A percentile compares a stretch with the other conserved stretches of the same genome.
Conservation (phyloP, 1,139 yeast genomes). For the Yamadazyma spencermartinsiae region DNA sequence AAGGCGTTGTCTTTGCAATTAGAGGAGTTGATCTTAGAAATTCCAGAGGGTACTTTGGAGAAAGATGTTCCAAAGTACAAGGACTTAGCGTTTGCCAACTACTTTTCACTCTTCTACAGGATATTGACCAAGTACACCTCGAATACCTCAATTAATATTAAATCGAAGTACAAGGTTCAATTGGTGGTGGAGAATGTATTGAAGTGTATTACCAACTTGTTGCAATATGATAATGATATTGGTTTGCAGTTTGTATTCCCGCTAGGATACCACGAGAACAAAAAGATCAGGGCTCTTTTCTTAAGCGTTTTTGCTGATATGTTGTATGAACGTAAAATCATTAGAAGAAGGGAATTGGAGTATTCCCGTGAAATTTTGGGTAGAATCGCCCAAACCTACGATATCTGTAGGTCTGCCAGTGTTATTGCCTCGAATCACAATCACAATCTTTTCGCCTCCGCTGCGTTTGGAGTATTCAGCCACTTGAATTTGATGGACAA, state of each 20-base stretch:
- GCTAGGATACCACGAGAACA: constrained; percentile 72
- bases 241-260: constrained; percentile 79
- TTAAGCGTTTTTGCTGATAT: constrained; percentile 73
- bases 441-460: constrained; percentile 57
- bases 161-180: constrained; percentile 53
- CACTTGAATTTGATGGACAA: constrained; percentile 54
- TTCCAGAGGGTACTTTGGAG: constrained; percentile 60
- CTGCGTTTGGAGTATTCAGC: constrained; percentile 64
- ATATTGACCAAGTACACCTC: constrained; percentile 63
- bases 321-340: constrained; percentile 44
- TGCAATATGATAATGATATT: constrained; percentile 73
- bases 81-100: constrained; percentile 66
- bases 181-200: constrained; percentile 67
- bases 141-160: constrained; percentile 21
- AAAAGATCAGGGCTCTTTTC: constrained; percentile 66
- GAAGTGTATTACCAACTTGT: constrained; percentile 62
- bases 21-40: constrained; percentile 57
- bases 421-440: constrained; percentile 63
- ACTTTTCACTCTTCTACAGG: constrained; percentile 69
- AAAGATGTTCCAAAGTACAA: constrained; percentile 58
- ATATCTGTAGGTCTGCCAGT: constrained; percentile 53
- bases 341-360: constrained; percentile 25
- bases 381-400: constrained; percentile 24
- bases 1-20: constrained; percentile 57
- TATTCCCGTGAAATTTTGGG: constrained; percentile 18